Base-by-base conservation (phyloP, 371 early-diverging fungal genomes). In the Fennellomyces sp. region DNA sequence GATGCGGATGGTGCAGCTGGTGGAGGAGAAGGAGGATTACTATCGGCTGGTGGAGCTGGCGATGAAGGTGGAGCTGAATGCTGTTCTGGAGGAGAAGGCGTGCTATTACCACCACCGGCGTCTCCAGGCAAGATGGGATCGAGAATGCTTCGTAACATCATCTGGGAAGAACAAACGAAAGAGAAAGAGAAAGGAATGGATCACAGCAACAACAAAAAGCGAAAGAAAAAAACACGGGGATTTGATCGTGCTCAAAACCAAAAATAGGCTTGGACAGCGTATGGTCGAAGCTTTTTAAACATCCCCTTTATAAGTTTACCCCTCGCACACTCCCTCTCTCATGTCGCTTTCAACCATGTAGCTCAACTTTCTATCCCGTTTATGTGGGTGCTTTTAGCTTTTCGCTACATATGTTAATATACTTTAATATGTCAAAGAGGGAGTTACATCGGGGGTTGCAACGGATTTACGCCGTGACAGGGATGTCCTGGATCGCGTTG, bases 401-500 rank as follows among this genome's bases (percentile, higher is more conserved):
- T n/a, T n/a, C 15, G 19, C n/a, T n/a, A n/a, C n/a, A n/a, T n/a
- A n/a, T 41, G n/a, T 41, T n/a, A 3, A 41, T 41, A 21, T 41
- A 41, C 19, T 21, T 39, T 39, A 5, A 49, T n/a, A 28, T 12
- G 12, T 55, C 15, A 30, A 25, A 29, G 21, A 55, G 23, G 12
- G 28, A 39, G 6, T 15, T 28, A 51, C 25, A 30, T 53, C 11
- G 30, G 21, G 47, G 3, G 10, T 1, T 23, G 26, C 29, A 21
- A 27, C 29, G 7, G 28, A n/a, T 42, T 52, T 52, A 55, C 41
- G 56, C 23, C 7, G 56, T n/a, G 13, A 63, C 29, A 15, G 48
- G 30, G 7, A 73, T 48, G 17, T 74, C 75, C 42, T 68, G 65
- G 12, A 76, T 59, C 2, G 78, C 74, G 59, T 74, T 74, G 5